A percentile compares a stretch with the other conserved stretches of the same genome.
phyloP scores from a whole-genome alignment of 768 basidiomycete genomes.

The Lentinus brumalis region DNA sequence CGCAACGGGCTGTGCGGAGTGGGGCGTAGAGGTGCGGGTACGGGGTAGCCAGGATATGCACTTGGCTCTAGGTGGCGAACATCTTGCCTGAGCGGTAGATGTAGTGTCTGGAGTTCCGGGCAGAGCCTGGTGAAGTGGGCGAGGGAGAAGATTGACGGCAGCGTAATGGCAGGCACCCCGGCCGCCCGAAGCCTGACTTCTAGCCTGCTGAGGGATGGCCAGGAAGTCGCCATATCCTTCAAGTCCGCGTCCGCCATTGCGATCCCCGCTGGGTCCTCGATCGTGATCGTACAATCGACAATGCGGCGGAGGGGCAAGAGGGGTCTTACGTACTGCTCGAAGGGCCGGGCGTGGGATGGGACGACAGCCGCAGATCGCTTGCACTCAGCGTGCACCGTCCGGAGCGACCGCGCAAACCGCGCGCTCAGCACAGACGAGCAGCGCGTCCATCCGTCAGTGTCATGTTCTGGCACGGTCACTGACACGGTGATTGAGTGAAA shows the following conservation, averaged over 20 bases:
- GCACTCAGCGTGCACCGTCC: conserved; percentile 3
- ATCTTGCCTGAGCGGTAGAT: conserved; percentile 3
- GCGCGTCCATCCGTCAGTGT: conserved; percentile 4
- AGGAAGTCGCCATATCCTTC: conserved; percentile 10
- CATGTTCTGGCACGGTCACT: conserved; percentile 1
- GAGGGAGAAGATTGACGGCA: conserved; percentile 4
- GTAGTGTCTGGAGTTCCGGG: background rate
- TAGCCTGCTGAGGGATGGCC: conserved; percentile 3
- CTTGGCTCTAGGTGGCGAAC: background rate
- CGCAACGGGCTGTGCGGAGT: background rate
- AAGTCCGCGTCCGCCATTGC: conserved; percentile 8
- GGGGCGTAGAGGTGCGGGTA: background rate
- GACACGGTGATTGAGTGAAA: conserved; percentile 2
- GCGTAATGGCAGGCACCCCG: background rate
- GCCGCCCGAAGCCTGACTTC: background rate
- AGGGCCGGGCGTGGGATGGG: background rate
- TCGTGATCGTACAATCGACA: background rate
- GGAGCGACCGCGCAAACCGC: conserved; percentile 9
- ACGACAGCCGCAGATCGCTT: background rate
- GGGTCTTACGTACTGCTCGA: conserved; percentile 6
- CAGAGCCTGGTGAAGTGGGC: conserved; percentile 4
- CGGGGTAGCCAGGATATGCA: background rate
- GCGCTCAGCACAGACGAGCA: conserved; percentile 1
- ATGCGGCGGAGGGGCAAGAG: conserved; percentile 2
- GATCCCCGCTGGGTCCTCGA: conserved; percentile 2